Evolutionary conservation across 345 rosid species (phyloP), one percentile per base, ranked within the genome.

Genomic region (Raphanus sativus): DNA sequence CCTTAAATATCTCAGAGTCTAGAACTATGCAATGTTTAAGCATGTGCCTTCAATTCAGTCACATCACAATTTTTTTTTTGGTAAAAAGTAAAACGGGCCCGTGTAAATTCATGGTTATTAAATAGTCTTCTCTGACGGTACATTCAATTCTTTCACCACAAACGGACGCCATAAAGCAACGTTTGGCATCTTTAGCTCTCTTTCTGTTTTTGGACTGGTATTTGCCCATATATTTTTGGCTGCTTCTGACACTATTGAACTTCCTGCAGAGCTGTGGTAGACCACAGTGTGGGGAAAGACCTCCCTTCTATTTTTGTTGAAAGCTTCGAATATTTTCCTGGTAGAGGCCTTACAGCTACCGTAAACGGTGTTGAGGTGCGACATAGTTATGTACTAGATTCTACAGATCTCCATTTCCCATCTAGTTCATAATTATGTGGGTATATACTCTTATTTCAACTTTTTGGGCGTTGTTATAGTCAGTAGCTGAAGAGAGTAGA

Each of bases 271-370:
- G 99, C 99, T 73, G 95, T 95, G 65, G 98, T 95, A 56, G 98
- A 95, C 67, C 98, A 95, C 84, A 89, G 98, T 79, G 70, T 75
- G 38, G 98, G 97, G 65, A 90, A 90, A 80, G 97, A 95, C 58
- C 95, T 95, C 69, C 99, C 99, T 82, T 86, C 91, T 71, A 76
- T 95, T 77, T 84, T 87, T 52, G 82, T 92, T 32, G 94, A 95
- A 83, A 89, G 86, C 80, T 95, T 89, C 77, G 98, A 95, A 74
- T 95, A 86, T 74, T 90, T 90, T 83, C 99, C 99, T 59, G 99
- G 99, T 13, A 85, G 85, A 85, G 99, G 99, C 79, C 99, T 95
- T 74, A 82, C 77, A 59, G 99, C 99, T 21, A 92, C 97, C 73
- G 85, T 95, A 56, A 90, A 83, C 66, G 85, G 87, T 78, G 74